These are phyloP conservation scores for Chlorella sorokiniana DNA, from an alignment of 139 green algal genomes.

Conservation along the genomic window DNA sequence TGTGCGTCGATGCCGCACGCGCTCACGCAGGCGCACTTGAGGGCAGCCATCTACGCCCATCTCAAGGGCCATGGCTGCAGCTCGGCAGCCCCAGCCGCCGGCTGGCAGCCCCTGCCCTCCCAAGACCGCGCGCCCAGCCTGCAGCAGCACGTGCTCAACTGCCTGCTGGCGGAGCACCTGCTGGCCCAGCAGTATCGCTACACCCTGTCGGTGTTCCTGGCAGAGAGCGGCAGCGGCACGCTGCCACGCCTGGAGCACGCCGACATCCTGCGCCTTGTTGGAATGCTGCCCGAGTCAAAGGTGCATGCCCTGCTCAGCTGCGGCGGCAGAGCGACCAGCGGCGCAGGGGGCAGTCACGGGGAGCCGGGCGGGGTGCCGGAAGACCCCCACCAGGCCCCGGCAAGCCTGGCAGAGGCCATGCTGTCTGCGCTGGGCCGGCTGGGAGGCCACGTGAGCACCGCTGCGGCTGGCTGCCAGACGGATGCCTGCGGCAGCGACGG, in stretches of 20 bases:
- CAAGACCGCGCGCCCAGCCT: constrained; percentile 3
- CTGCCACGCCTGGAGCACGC: constrained; percentile 2
- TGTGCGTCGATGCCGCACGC: background rate
- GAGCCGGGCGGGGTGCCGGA: no score
- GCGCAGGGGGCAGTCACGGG: background rate
- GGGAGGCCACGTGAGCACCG: background rate
- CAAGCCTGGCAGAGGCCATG: constrained; percentile 24
- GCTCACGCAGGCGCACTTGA: constrained; percentile 19
- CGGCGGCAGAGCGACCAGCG: background rate
- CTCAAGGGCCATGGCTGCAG: background rate
- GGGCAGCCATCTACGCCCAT: constrained; percentile 20
- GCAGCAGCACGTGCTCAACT: constrained; percentile 29
- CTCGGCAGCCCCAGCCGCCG: background rate
- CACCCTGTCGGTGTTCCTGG: constrained; percentile 30
- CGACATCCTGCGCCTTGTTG: constrained; percentile 28
- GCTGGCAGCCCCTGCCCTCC: background rate
- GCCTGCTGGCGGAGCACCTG: constrained; percentile 27
- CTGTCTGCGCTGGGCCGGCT: background rate
- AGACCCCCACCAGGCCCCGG: background rate
- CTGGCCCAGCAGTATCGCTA: background rate
- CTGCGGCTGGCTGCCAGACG: constrained; percentile 7
- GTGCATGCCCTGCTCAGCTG: constrained; percentile 10
- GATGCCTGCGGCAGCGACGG: background rate
- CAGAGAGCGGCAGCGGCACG: constrained; percentile 9
- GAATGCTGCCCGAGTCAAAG: constrained; percentile 12